Evolutionary conservation across 495 filamentous ascomycete species (phyloP).

Genomic region (Talaromyces proteolyticus): DNA sequence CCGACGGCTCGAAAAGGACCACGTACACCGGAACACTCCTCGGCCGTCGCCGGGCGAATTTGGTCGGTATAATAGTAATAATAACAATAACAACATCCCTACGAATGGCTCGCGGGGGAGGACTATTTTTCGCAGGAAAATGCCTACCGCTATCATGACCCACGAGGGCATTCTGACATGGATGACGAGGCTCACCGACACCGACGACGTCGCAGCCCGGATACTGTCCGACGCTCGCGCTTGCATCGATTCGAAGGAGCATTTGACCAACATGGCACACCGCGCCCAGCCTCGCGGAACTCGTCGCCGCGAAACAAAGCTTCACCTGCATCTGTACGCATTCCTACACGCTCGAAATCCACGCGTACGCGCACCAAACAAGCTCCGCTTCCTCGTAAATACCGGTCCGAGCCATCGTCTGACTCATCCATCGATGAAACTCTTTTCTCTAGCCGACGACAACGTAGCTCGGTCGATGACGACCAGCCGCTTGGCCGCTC

Average conservation of each 20-base stretch:
- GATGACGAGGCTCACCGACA: background rate
- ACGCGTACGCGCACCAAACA: slow-evolving; percentile 12
- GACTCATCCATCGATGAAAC: slow-evolving; percentile 6
- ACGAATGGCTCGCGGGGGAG: too few species aligned
- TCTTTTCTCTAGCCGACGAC: slow-evolving; percentile 11
- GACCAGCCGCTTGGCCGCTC: slow-evolving; percentile 14
- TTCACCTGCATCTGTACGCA: slow-evolving; percentile 18
- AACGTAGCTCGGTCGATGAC: slow-evolving; percentile 9
- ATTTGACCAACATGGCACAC: background rate
- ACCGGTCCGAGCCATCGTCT: slow-evolving; percentile 2
- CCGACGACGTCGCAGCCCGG: slow-evolving; percentile 1
- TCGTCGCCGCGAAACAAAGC: slow-evolving; percentile 2
- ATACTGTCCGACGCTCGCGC: background rate
- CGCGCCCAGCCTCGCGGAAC: slow-evolving; percentile 2
- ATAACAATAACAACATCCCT: background rate
- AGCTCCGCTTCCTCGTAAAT: slow-evolving; percentile 17
- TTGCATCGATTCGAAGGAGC: background rate
- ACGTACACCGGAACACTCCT: slow-evolving; percentile 25
- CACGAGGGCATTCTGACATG: background rate
- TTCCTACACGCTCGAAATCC: slow-evolving; percentile 24
- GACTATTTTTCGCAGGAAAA: too few species aligned
- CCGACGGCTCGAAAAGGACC: slow-evolving; percentile 35
- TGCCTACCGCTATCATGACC: too few species aligned
- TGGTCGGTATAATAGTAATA: slow-evolving; percentile 13
- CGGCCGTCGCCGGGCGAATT: slow-evolving; percentile 27